phyloP scores from a whole-genome alignment of 2,329 filamentous ascomycete species.

The Hortaea werneckii region DNA sequence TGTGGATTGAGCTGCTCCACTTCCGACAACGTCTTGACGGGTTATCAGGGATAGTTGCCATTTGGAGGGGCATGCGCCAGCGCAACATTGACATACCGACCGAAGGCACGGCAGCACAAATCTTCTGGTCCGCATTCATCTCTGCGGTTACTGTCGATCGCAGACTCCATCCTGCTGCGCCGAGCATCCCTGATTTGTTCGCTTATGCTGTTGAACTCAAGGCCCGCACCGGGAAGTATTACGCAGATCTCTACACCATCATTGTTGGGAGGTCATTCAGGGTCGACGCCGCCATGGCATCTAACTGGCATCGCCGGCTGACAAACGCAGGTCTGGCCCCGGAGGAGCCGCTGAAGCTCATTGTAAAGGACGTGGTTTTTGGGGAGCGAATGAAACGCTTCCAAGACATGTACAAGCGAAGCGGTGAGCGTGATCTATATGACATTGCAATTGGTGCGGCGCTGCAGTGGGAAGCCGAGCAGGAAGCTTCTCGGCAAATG shows the following conservation, averaged over 20 bases:
- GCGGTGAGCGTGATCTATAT: constrained; percentile 31
- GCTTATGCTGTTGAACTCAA: constrained; percentile 33
- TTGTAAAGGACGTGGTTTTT: constrained; percentile 12
- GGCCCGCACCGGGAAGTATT: constrained; percentile 25
- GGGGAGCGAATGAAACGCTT: constrained; percentile 13
- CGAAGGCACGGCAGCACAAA: constrained; percentile 28
- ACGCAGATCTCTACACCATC: constrained; percentile 32
- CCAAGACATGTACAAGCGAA: constrained; percentile 29
- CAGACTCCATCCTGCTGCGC: background rate
- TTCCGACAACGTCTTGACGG: constrained; percentile 33
- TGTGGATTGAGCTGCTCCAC: constrained; percentile 34
- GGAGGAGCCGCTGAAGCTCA: constrained; percentile 13
- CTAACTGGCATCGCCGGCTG: constrained; percentile 21
- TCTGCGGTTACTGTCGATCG: constrained; percentile 22
- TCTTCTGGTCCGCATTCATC: constrained; percentile 39
- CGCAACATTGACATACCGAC: constrained; percentile 32
- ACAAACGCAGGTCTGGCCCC: constrained; percentile 29
- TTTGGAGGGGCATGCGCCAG: constrained; percentile 33
- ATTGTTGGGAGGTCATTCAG: constrained; percentile 34
- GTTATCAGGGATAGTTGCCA: constrained; percentile 28
- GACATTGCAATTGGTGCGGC: no score
- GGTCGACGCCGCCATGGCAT: constrained; percentile 16
- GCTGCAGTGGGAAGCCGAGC: no score
- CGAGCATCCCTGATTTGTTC: constrained; percentile 26
- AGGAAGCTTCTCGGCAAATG: no score